A percentile compares a stretch with the other conserved stretches of the same genome.
Evolutionary conservation across 1,284 basidiomycete species (phyloP).

Genomic region (Anthracocystis panici-leucophaei): DNA sequence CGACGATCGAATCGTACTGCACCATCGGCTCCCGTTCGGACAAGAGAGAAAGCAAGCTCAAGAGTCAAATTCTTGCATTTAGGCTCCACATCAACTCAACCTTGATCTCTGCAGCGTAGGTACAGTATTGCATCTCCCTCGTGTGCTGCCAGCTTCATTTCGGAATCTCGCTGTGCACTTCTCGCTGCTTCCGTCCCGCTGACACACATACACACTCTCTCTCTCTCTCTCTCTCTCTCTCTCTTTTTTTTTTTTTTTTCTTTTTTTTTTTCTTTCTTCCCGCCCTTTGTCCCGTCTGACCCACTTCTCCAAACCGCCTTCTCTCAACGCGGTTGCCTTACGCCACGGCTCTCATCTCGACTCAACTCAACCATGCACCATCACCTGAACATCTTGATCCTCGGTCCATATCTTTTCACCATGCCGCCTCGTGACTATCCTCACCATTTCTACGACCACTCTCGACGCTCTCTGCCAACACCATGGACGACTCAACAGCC

Average conservation of each 20-base stretch:
- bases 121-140: conserved; percentile 1
- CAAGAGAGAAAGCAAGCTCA: neutral
- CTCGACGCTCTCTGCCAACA: conserved; percentile 28
- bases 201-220: conserved; percentile 8
- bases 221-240: too few relatives aligned
- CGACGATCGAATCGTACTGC: neutral
- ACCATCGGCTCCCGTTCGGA: neutral
- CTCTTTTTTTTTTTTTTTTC: too few relatives aligned
- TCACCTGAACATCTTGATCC: neutral
- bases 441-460: neutral
- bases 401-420: neutral
- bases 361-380: neutral
- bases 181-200: conserved; percentile 2
- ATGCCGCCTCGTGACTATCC: conserved; percentile 23
- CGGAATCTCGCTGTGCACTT: conserved; percentile 9
- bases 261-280: neutral
- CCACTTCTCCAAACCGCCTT: neutral
- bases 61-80: neutral
- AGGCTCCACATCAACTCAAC: neutral
- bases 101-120: neutral
- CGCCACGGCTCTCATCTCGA: neutral
- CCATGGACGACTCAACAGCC: conserved; percentile 12
- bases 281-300: neutral
- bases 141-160: conserved; percentile 18
- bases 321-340: neutral